Conservation (phyloP, 208 protist genomes). For the Leishmania mexicana region DNA sequence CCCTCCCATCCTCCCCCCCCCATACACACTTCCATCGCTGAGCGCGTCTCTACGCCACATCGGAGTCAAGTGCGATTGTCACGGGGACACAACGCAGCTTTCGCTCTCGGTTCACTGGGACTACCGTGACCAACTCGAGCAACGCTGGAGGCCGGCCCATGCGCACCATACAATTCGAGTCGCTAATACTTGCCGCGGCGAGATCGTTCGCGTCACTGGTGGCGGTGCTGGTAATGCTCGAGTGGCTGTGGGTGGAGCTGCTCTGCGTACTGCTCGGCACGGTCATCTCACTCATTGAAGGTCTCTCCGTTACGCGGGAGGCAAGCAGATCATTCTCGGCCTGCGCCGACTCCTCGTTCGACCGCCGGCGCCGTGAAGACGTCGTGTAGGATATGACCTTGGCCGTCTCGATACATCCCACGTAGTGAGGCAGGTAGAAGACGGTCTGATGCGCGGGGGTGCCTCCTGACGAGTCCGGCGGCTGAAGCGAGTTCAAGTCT, state of each 20-base stretch:
- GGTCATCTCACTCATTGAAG: neutral
- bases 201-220: neutral
- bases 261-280: neutral
- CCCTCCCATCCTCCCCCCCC: neutral
- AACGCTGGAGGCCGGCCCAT: slow-evolving; percentile 5
- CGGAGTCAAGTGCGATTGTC: slow-evolving; percentile 22
- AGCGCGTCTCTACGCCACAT: slow-evolving; percentile 14
- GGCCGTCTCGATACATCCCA: slow-evolving; percentile 29
- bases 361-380: neutral
- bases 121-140: slow-evolving; percentile 31
- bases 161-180: slow-evolving; percentile 25
- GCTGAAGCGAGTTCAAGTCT: slow-evolving; percentile 19
- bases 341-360: neutral
- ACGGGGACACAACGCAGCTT: slow-evolving; percentile 28
- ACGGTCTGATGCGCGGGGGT: slow-evolving; percentile 18
- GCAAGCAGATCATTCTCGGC: slow-evolving; percentile 5
- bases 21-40: neutral
- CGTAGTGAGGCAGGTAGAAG: slow-evolving; percentile 33
- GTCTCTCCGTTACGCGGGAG: slow-evolving; percentile 15
- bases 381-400: slow-evolving; percentile 32
- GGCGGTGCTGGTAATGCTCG: neutral
- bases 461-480: neutral
- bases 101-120: slow-evolving; percentile 10
- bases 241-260: neutral
- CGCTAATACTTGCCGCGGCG: slow-evolving; percentile 1